Evolutionary conservation across 257 asterid genomes (phyloP).

Genomic region (Fraxinus pennsylvanica): DNA sequence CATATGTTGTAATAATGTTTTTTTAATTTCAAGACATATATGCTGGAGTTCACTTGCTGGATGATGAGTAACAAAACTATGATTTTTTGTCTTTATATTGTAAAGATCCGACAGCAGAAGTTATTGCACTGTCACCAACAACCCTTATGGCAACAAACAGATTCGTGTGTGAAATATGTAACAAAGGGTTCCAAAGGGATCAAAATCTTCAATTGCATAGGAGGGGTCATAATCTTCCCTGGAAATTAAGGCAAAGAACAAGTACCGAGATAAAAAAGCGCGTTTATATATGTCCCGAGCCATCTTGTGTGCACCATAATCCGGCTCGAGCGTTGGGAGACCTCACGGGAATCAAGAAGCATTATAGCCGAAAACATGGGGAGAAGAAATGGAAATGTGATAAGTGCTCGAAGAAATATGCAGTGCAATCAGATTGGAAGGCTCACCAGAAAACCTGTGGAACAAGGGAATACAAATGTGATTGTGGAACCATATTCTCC

Average conservation of each 20-base stretch:
- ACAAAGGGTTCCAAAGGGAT: slow-evolving; percentile 90
- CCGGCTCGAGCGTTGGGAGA: slow-evolving; percentile 78
- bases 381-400: slow-evolving; percentile 96
- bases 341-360: slow-evolving; percentile 92
- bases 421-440: slow-evolving; percentile 90
- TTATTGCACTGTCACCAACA: slow-evolving; percentile 78
- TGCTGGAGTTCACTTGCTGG: no score
- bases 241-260: slow-evolving; percentile 76
- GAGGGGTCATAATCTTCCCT: slow-evolving; percentile 87
- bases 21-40: not conserved
- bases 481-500: slow-evolving; percentile 92
- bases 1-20: slow-evolving; percentile 7
- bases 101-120: slow-evolving; percentile 83
- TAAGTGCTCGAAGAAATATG: slow-evolving; percentile 76
- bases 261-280: slow-evolving; percentile 60
- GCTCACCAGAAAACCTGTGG: slow-evolving; percentile 96
- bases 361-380: slow-evolving; percentile 79
- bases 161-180: slow-evolving; percentile 85
- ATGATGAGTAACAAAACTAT: not conserved
- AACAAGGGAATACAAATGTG: slow-evolving; percentile 78
- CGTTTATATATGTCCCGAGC: slow-evolving; percentile 84
- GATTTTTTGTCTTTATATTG: not conserved
- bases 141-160: slow-evolving; percentile 87
- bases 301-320: slow-evolving; percentile 72
- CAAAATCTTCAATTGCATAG: slow-evolving; percentile 83